Evolutionary conservation across 108 stramenopile species (phyloP).

Genomic region (Nannochloropsis gaditana): DNA sequence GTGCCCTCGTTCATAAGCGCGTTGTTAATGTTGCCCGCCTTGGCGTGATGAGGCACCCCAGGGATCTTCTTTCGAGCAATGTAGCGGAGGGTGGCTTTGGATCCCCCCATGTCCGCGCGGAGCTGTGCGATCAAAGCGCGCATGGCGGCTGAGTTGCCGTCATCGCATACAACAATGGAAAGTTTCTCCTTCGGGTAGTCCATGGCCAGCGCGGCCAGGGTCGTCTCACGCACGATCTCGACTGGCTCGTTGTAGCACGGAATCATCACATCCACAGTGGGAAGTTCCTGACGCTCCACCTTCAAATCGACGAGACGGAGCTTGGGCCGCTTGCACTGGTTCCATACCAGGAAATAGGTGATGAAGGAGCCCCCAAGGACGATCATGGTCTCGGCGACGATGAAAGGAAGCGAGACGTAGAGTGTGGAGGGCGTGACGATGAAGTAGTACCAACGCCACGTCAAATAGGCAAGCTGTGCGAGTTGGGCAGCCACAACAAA

Average conservation of each 20-base stretch:
- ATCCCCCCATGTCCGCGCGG: background rate
- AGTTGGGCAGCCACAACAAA: background rate
- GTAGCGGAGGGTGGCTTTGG: background rate
- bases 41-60: background rate
- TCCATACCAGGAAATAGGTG: constrained; percentile 20
- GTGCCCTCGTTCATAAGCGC: constrained; percentile 12
- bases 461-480: background rate
- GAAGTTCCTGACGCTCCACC: background rate
- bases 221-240: background rate
- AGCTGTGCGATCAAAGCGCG: constrained; percentile 17
- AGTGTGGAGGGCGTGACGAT: background rate
- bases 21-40: background rate
- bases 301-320: background rate
- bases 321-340: constrained; percentile 6
- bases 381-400: background rate
- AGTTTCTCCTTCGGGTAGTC: constrained; percentile 18
- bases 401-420: background rate
- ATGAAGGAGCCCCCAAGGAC: background rate
- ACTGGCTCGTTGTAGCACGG: background rate
- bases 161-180: background rate
- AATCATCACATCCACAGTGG: background rate
- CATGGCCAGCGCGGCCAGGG: background rate
- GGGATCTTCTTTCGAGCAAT: constrained; percentile 14
- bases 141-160: background rate
- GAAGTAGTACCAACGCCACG: constrained; percentile 8